Conservation (phyloP, 192 early-diverging fungal species). For the Glomus cerebriforme region DNA sequence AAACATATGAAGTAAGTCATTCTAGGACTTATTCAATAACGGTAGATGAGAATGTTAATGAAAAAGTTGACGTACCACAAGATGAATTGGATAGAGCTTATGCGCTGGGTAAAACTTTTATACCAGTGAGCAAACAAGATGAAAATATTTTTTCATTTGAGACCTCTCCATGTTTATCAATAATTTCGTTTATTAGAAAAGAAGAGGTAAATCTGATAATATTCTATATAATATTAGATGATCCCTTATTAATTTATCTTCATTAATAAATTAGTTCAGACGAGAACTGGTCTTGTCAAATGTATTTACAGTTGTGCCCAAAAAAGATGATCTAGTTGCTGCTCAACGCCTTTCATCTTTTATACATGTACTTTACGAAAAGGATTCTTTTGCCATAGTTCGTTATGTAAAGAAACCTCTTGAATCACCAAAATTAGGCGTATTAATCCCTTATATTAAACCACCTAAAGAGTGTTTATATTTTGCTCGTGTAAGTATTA, state of each 20-base stretch:
- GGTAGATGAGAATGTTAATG: conserved; percentile 29
- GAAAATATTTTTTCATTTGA: conserved; percentile 58
- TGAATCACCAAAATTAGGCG: conserved; percentile 61
- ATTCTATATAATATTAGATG: not conserved
- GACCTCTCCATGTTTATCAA: conserved; percentile 57
- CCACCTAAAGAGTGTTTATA: conserved; percentile 45
- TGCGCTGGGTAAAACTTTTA: conserved; percentile 66
- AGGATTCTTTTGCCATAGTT: conserved; percentile 56
- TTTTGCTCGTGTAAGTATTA: conserved; percentile 33
- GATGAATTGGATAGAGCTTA: conserved; percentile 67
- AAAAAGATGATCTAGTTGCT: conserved; percentile 41
- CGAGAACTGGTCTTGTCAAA: conserved; percentile 58
- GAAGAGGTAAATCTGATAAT: conserved; percentile 40
- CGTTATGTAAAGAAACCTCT: conserved; percentile 59
- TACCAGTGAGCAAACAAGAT: conserved; percentile 65
- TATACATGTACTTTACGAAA: conserved; percentile 51
- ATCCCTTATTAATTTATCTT: not conserved
- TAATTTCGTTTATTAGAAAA: conserved; percentile 61
- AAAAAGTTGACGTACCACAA: conserved; percentile 40
- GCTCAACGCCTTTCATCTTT: conserved; percentile 54
- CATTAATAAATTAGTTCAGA: conserved; percentile 46
- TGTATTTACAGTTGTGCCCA: conserved; percentile 53
- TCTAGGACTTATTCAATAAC: conserved; percentile 40
- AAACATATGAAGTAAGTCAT: conserved; percentile 42
- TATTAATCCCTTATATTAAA: conserved; percentile 57